Conservation (phyloP, 208 protist species). For the Strigomonas oncopelti region DNA sequence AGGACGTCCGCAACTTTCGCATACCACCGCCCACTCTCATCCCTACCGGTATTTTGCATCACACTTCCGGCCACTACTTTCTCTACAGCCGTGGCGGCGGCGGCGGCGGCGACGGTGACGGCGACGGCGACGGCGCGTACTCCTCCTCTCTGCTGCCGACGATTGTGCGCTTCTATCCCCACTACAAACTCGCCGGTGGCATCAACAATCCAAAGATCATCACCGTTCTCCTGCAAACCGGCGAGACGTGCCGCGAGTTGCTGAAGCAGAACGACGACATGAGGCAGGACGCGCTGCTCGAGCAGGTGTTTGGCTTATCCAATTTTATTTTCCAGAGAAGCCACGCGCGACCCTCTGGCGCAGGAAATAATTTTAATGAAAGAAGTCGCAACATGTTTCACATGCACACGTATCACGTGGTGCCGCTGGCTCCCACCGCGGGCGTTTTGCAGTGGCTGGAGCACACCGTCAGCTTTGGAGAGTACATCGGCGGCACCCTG, state of each 20-base stretch:
- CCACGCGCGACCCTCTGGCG: not conserved
- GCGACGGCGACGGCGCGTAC: too few species aligned
- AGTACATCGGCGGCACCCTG: slow-evolving; percentile 75
- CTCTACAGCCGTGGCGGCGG: too few species aligned
- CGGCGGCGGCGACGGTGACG: too few species aligned
- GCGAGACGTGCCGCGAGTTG: slow-evolving; percentile 78
- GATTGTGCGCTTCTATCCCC: slow-evolving; percentile 51
- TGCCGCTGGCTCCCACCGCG: slow-evolving; percentile 86
- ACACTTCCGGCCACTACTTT: too few species aligned
- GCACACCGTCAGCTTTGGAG: slow-evolving; percentile 83
- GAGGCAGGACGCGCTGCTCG: slow-evolving; percentile 95
- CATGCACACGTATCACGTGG: slow-evolving; percentile 93
- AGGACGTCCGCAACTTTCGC: slow-evolving; percentile 22
- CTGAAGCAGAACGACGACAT: slow-evolving; percentile 92
- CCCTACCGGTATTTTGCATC: too few species aligned
- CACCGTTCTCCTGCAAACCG: slow-evolving; percentile 78
- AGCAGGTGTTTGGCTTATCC: slow-evolving; percentile 91
- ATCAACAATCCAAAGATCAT: slow-evolving; percentile 94
- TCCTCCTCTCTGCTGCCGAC: slow-evolving; percentile 13
- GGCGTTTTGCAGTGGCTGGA: slow-evolving; percentile 93
- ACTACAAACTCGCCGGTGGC: slow-evolving; percentile 86
- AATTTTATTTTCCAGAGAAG: slow-evolving; percentile 65
- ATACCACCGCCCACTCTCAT: slow-evolving; percentile 47
- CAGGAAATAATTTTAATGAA: not conserved
- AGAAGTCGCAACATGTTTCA: slow-evolving; percentile 17